These are phyloP conservation scores for Butyriboletus loyo DNA, from an alignment of 768 basidiomycete species.

Conservation along the genomic window DNA sequence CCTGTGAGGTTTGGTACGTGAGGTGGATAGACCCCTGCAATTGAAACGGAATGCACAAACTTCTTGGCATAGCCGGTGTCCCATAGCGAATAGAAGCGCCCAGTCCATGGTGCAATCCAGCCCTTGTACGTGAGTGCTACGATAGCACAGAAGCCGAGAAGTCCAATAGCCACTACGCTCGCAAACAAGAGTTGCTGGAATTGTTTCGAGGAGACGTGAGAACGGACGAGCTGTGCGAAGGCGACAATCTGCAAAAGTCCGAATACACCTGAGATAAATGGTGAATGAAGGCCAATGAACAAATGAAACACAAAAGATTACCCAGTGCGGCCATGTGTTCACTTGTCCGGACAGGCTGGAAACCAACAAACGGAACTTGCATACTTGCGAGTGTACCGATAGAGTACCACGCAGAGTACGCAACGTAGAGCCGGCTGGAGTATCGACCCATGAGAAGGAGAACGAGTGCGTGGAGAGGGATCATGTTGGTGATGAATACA, in stretches of 20 bases:
- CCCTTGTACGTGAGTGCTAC: constrained; percentile 86
- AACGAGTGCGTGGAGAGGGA: constrained; percentile 92
- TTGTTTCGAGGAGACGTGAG: constrained; percentile 87
- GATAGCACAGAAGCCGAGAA: constrained; percentile 71
- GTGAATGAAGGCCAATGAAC: constrained; percentile 2
- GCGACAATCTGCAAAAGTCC: constrained; percentile 95
- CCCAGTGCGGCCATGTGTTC: constrained; percentile 99
- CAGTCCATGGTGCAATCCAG: constrained; percentile 99
- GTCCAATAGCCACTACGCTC: constrained; percentile 64
- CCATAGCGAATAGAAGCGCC: constrained; percentile 98
- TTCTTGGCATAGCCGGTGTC: constrained; percentile 99
- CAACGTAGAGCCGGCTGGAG: constrained; percentile 87
- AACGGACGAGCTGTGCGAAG: constrained; percentile 84
- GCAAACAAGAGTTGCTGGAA: constrained; percentile 80
- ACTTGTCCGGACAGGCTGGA: constrained; percentile 95
- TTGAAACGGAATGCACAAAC: constrained; percentile 40
- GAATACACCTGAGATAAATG: constrained; percentile 69
- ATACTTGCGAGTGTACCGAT: constrained; percentile 96
- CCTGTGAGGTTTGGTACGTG: constrained; percentile 36
- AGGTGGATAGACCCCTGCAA: not conserved
- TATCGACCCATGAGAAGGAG: constrained; percentile 96
- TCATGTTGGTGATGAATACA: constrained; percentile 99
- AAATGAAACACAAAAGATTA: constrained; percentile 26
- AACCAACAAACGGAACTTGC: constrained; percentile 99
- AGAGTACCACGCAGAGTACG: constrained; percentile 97